A percentile compares a stretch with the other conserved stretches of the same genome.
Conservation (phyloP, 225 moss, liverwort and hornwort genomes). For the Thuidium tamariscinum region DNA sequence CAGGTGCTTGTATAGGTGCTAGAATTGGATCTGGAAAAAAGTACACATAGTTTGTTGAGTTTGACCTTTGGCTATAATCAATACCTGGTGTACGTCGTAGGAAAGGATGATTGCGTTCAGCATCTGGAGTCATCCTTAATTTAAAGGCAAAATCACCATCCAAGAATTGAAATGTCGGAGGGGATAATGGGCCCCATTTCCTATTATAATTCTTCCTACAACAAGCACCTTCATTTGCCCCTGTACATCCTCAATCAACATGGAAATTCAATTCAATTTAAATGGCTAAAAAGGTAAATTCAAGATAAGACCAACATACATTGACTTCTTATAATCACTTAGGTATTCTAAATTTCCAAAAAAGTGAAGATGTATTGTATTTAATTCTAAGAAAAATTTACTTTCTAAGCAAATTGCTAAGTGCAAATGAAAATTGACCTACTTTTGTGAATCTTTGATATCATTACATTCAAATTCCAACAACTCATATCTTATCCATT, state of each 20-base stretch:
- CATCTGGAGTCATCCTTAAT: conserved; percentile 2
- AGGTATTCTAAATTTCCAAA: not conserved
- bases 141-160: not conserved
- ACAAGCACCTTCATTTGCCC: not conserved
- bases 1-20: not conserved
- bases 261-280: not conserved
- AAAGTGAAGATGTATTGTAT: not conserved
- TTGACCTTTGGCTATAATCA: not conserved
- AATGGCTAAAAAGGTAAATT: not conserved
- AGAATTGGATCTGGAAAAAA: not conserved
- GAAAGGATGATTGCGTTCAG: not conserved
- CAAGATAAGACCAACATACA: too few species aligned
- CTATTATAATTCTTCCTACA: not conserved
- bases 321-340: not conserved
- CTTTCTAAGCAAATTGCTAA: not conserved
- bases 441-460: not conserved
- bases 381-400: not conserved
- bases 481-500: too few species aligned
- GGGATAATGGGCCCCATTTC: conserved; percentile 7
- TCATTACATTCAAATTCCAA: not conserved
- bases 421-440: not conserved
- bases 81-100: conserved; percentile 1
- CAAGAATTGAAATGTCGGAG: not conserved
- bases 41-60: conserved; percentile 6
- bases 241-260: not conserved